phyloP scores from a whole-genome alignment of 31 red algal species.

The Porphyra umbilicalis region DNA sequence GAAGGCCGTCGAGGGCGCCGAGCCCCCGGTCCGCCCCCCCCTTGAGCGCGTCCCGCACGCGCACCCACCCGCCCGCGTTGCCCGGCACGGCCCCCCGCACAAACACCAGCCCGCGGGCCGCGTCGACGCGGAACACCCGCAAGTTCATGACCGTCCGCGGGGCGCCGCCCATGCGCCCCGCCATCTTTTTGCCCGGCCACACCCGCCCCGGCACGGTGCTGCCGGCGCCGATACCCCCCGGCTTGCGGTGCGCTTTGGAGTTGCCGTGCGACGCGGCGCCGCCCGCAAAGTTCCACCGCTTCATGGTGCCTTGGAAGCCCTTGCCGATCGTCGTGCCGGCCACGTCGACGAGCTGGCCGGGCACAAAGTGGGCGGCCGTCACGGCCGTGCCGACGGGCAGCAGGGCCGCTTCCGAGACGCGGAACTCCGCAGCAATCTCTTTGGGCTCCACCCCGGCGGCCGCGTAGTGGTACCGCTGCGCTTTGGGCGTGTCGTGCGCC shows the following conservation, averaged over 20 bases:
- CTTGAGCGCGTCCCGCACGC: conserved; percentile 81
- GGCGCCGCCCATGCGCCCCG: conserved; percentile 91
- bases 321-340: conserved; percentile 90
- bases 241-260: conserved; percentile 77
- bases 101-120: conserved; percentile 64
- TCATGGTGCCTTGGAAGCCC: conserved; percentile 97
- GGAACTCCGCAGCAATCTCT: conserved; percentile 78
- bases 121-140: conserved; percentile 69
- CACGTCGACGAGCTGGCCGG: conserved; percentile 93
- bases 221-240: conserved; percentile 68
- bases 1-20: not conserved
- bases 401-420: conserved; percentile 51
- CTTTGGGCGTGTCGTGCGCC: conserved; percentile 77
- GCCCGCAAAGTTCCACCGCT: conserved; percentile 91
- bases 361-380: conserved; percentile 60
- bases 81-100: conserved; percentile 87
- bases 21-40: conserved; percentile 7
- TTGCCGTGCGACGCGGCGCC: conserved; percentile 74
- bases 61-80: conserved; percentile 77
- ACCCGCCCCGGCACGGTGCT: conserved; percentile 59
- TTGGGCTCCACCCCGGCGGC: conserved; percentile 91
- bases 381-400: conserved; percentile 70
- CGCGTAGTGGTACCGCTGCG: conserved; percentile 87
- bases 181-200: conserved; percentile 97
- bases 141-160: conserved; percentile 67